Evolutionary conservation across 306 rosid species (phyloP), one percentile per base, ranked within the genome.

Genomic region (Lotus japonicus): DNA sequence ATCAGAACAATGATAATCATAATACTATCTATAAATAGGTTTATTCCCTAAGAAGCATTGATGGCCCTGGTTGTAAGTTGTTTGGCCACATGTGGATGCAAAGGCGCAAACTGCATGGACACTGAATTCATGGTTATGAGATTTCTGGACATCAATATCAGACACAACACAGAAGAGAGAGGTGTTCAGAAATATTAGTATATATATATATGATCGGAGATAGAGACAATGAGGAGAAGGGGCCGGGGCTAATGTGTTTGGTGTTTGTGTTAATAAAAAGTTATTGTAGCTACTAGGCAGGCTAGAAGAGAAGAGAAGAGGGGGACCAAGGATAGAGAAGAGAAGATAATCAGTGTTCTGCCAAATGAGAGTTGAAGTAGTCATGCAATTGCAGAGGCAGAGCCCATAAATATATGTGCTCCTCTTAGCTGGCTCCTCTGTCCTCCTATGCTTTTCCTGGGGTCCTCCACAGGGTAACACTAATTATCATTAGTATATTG

Each of bases 91-190:
- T 60, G 35, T 65, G 77, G 28, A 57, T 65, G 64, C 36, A 61
- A 12, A 64, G 55, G 14, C 21, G 38, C 31, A 43, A 72, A 69
- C 54, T 31, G 74, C 31, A 55, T 4, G 84, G 92, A 86, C 88
- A 82, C 96, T 77, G 86, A 89, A 84, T 84, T 80, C 89, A 74
- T 86, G 85, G 79, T 46, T 71, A 71, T 46, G 42, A 66, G 64
- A 66, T 49, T 13, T 68, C 61, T 84, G 76, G 33, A 69, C 82
- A 82, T 82, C 71, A 64, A 52, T 71, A 66, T 70, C 80, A 78
- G 70, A 46, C 60, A 21, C 75, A n/a, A 48, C 57, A 17, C 75
- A 77, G 79, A 55, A 66, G 69, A 63, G 38, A 60, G 61, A 71
- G 6, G 36, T 43, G 42, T 66, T 13, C 68, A 66, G 69, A 58